Conservation (phyloP, 805 yeast species). For the Wickerhamomyces pijperi region DNA sequence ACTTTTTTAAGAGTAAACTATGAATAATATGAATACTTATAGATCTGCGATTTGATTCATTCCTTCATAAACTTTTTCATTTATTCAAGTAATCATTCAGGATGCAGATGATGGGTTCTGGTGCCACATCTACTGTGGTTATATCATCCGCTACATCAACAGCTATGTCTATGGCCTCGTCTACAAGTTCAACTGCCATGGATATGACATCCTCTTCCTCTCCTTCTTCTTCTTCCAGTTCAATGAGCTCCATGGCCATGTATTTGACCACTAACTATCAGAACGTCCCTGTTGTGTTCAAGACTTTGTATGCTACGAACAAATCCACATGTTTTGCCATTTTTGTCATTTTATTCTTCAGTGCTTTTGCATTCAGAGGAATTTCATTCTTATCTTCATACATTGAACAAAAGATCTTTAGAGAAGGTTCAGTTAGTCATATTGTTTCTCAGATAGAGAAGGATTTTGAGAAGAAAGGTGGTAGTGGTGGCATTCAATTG, state of each 20-base stretch:
- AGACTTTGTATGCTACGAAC: constrained; percentile 36
- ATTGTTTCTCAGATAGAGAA: not conserved
- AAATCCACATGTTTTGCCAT: constrained; percentile 67
- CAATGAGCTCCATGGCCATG: constrained; percentile 29
- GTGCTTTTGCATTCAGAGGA: constrained; percentile 50
- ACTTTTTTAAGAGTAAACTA: too few species aligned
- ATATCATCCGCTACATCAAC: constrained; percentile 8
- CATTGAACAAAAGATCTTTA: constrained; percentile 51
- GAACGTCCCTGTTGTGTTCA: constrained; percentile 54
- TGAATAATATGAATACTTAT: too few species aligned
- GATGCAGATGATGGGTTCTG: constrained; percentile 13
- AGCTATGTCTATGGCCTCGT: constrained; percentile 22
- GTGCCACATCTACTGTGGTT: constrained; percentile 10
- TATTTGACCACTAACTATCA: constrained; percentile 39
- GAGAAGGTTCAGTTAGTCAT: not conserved
- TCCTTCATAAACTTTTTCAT: too few species aligned
- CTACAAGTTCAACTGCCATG: constrained; percentile 19
- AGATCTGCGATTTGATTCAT: too few species aligned
- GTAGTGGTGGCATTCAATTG: not conserved
- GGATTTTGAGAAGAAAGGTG: not conserved
- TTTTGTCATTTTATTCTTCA: constrained; percentile 46
- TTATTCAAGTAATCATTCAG: not conserved
- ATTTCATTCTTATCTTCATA: constrained; percentile 48
- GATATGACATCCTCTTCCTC: too few species aligned
- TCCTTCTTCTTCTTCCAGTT: too few species aligned